A percentile compares a stretch with the other conserved stretches of the same genome.
These are phyloP conservation scores for Yamadazyma oceani DNA, from an alignment of 1,139 yeast genomes.

Conservation along the genomic window DNA sequence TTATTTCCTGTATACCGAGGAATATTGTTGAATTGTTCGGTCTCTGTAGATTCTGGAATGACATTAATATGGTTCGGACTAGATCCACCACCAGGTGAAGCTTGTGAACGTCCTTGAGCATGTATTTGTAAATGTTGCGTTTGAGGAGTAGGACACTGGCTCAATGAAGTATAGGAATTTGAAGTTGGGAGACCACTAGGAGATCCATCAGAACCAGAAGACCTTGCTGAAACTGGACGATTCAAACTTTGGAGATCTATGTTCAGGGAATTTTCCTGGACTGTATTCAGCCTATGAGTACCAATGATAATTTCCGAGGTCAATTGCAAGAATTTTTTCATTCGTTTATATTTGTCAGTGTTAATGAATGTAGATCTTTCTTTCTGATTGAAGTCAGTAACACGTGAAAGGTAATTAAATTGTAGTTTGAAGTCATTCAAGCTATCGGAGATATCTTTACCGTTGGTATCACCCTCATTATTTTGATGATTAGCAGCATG, in stretches of 20 bases:
- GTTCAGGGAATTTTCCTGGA: neutral
- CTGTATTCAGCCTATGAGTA: slow-evolving; percentile 53
- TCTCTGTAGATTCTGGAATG: slow-evolving; percentile 9
- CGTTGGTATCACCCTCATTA: slow-evolving; percentile 2
- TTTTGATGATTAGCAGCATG: slow-evolving; percentile 8
- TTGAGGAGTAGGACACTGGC: neutral
- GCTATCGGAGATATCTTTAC: slow-evolving; percentile 6
- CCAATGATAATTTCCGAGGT: slow-evolving; percentile 82
- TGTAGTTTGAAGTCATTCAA: slow-evolving; percentile 30
- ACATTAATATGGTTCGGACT: slow-evolving; percentile 2
- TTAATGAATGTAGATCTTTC: slow-evolving; percentile 58
- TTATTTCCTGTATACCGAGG: slow-evolving; percentile 18
- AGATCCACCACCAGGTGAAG: neutral
- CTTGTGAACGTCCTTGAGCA: neutral
- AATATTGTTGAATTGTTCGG: slow-evolving; percentile 12
- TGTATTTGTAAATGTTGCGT: slow-evolving; percentile 10
- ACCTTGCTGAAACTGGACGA: slow-evolving; percentile 21
- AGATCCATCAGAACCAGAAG: slow-evolving; percentile 20
- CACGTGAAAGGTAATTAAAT: slow-evolving; percentile 26
- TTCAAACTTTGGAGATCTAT: slow-evolving; percentile 2
- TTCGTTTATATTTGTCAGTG: slow-evolving; percentile 72
- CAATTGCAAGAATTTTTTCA: slow-evolving; percentile 73
- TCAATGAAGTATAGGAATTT: neutral
- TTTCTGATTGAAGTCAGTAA: slow-evolving; percentile 28
- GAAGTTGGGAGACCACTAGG: slow-evolving; percentile 8